Base-by-base conservation (phyloP, 2,329 filamentous ascomycete species). In the Aspergillus pseudoviridinutans region DNA sequence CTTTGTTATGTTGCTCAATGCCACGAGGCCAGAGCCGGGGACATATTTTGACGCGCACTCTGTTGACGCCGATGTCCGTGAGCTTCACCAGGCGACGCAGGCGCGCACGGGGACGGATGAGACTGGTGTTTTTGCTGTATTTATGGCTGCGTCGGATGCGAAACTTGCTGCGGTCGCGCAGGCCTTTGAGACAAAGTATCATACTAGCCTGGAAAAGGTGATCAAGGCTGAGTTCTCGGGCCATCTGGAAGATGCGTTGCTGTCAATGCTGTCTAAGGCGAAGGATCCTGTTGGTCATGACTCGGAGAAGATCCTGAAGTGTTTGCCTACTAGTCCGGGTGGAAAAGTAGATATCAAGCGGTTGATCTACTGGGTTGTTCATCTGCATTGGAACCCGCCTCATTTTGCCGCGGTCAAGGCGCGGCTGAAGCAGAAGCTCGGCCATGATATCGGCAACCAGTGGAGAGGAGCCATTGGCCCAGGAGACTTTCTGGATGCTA, bases 231-330 rank as follows among this genome's bases (percentile, higher is more conserved):
- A 92, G 69, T 94, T 95, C 73, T 87, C 85, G 0, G 91, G 91
- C 1, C 90, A 95, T 70, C 93, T 95, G 89, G 80, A 91, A 70
- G 82, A 88, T 8, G 90, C 89, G 0, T 82, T 95, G 0, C 76
- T 91, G n/a, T 87, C 84, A 70, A 88, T 93, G 71, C 76, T 94
- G 24, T 81, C 81, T 4, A 80, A 86, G 24, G 90, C 87, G 4
- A 78, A 83, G 22, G 90, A 94, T 74, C 88, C 87, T 66, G 88
- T 89, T 60, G 87, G 88, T 79, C 86, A 90, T 64, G 90, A 92
- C 61, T 91, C 90, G 1, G 76, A 81, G 28, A 79, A 89, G 6
- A 80, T 96, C 27, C 89, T 94, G 68, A 87, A 87, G 24, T 79
- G 87, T 9, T 94, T 95, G 90, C 29, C 79, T 91, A 10, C 81